Conservation (phyloP, 495 filamentous ascomycete species). For the Aspergillus mulundensis region DNA sequence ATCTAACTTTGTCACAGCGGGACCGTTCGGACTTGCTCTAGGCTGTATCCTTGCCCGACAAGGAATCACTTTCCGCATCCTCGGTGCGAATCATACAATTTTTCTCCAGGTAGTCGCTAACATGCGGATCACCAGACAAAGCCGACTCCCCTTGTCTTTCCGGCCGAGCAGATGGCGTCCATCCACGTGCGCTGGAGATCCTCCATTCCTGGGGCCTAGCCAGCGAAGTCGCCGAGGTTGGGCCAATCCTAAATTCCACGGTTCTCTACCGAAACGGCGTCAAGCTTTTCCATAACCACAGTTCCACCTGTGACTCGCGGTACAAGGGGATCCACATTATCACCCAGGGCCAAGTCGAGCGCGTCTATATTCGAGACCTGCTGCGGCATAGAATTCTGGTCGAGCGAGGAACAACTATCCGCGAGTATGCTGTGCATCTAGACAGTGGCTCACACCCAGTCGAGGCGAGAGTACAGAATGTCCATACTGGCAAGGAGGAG, state of each 20-base stretch:
- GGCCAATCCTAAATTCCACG: constrained; percentile 34
- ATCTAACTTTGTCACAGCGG: background rate
- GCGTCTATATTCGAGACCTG: constrained; percentile 34
- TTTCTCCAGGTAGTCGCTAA: too few species aligned
- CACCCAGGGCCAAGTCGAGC: constrained; percentile 36
- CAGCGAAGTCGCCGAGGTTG: constrained; percentile 32
- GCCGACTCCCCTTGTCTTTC: background rate
- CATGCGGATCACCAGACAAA: background rate
- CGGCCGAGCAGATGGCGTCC: constrained; percentile 29
- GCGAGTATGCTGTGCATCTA: background rate
- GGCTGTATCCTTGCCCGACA: background rate
- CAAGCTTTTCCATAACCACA: constrained; percentile 17
- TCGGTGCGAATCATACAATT: background rate
- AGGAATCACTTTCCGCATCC: background rate
- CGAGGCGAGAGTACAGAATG: background rate
- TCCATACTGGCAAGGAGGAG: background rate
- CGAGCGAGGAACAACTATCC: constrained; percentile 25
- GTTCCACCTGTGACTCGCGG: constrained; percentile 31
- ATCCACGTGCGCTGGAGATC: constrained; percentile 33
- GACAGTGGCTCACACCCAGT: background rate
- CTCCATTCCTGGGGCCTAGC: constrained; percentile 32
- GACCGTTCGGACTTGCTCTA: background rate
- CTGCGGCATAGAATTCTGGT: constrained; percentile 29
- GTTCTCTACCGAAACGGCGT: constrained; percentile 2
- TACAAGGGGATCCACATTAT: constrained; percentile 37